A percentile compares a stretch with the other conserved stretches of the same genome.
These are phyloP conservation scores for Colletotrichum magnum DNA, from an alignment of 2,329 filamentous ascomycete genomes.

Conservation along the genomic window DNA sequence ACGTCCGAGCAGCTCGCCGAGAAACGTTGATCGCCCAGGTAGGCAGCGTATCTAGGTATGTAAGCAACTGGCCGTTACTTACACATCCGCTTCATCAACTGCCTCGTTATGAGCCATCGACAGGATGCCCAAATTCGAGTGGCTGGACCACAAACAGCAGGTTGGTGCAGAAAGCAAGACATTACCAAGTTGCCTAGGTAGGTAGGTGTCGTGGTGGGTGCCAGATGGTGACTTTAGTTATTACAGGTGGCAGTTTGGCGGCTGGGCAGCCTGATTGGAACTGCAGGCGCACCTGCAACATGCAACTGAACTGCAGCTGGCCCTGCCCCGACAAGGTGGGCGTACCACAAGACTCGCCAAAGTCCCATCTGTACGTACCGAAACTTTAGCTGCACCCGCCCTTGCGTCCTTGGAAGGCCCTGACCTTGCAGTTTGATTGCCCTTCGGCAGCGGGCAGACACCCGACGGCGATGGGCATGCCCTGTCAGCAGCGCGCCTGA, in stretches of 20 bases:
- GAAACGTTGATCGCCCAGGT: no score
- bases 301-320: background rate
- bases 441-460: background rate
- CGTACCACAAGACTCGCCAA: background rate
- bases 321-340: background rate
- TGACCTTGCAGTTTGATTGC: background rate
- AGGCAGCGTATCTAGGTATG: no score
- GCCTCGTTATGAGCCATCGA: no score
- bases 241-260: no score
- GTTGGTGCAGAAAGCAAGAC: background rate
- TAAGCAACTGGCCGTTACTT: no score
- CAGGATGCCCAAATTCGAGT: background rate
- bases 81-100: no score
- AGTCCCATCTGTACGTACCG: background rate
- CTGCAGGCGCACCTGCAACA: background rate
- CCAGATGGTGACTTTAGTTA: background rate
- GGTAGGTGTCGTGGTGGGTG: no score
- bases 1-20: no score
- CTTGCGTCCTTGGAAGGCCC: no score
- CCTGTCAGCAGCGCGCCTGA: constrained; percentile 32
- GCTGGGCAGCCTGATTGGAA: background rate
- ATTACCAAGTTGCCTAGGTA: no score
- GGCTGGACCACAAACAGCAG: constrained; percentile 2
- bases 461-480: constrained; percentile 16
- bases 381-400: no score